A percentile compares a stretch with the other conserved stretches of the same genome.
Evolutionary conservation across 2,329 filamentous ascomycete species (phyloP).

Genomic region (Penicillium expansum): DNA sequence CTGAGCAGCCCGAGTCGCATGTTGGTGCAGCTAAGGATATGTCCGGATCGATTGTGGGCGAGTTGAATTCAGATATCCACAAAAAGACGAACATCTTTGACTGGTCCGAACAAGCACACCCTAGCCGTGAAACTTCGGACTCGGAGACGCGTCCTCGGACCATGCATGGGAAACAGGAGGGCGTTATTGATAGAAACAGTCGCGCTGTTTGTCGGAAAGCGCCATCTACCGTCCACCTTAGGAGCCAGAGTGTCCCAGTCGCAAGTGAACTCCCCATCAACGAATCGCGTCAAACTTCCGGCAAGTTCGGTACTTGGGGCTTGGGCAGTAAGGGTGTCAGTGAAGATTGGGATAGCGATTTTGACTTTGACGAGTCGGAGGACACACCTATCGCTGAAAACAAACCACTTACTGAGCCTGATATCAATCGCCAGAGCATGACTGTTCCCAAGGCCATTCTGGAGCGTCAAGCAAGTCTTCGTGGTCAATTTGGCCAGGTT

Average conservation of each 20-base stretch:
- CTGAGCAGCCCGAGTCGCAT: background rate
- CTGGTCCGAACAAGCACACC: constrained; percentile 60
- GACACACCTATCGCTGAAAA: constrained; percentile 46
- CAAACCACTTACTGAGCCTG: constrained; percentile 27
- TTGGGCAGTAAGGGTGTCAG: constrained; percentile 64
- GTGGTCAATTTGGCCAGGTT: constrained; percentile 63
- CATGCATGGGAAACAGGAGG: constrained; percentile 61
- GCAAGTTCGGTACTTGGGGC: constrained; percentile 66
- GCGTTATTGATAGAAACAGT: constrained; percentile 54
- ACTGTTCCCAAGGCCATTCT: constrained; percentile 60
- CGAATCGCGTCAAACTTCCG: constrained; percentile 50
- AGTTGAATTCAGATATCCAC: constrained; percentile 35
- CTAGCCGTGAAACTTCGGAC: constrained; percentile 53
- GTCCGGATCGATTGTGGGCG: constrained; percentile 14
- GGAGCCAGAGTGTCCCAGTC: constrained; percentile 65
- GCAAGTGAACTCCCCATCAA: constrained; percentile 51
- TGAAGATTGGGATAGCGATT: constrained; percentile 68
- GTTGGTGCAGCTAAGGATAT: constrained; percentile 3
- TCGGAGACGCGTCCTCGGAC: constrained; percentile 59
- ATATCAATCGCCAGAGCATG: constrained; percentile 34
- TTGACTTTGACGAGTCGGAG: constrained; percentile 59
- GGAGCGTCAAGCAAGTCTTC: constrained; percentile 63
- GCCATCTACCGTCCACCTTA: constrained; percentile 59
- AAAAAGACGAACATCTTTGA: constrained; percentile 60
- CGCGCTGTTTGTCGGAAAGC: constrained; percentile 56